Evolutionary conservation across 768 basidiomycete genomes (phyloP).

Genomic region (Suillus paluster): DNA sequence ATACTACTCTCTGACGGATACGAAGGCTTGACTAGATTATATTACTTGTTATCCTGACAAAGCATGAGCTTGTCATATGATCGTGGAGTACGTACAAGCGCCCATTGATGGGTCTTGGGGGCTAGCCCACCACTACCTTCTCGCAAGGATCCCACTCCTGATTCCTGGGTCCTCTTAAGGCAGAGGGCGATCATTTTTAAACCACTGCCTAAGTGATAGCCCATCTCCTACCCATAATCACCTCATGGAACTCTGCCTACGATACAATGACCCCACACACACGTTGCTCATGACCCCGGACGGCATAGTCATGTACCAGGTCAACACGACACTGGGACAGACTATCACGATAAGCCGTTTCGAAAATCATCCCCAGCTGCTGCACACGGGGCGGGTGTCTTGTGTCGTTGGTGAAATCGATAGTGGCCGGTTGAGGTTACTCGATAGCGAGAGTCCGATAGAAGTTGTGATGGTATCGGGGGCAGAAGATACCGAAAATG

Average conservation of each 20-base stretch:
- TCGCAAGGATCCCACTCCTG: background rate
- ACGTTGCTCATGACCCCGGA: conserved; percentile 40
- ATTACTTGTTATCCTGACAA: no score
- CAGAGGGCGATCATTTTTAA: background rate
- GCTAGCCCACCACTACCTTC: background rate
- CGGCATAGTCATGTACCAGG: conserved; percentile 38
- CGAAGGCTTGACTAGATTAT: background rate
- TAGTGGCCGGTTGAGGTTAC: conserved; percentile 31
- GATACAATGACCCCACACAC: conserved; percentile 42
- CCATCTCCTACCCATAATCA: background rate
- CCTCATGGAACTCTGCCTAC: conserved; percentile 11
- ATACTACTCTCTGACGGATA: background rate
- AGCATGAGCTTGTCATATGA: background rate
- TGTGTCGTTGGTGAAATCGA: conserved; percentile 39
- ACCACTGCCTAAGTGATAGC: background rate
- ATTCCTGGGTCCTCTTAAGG: background rate
- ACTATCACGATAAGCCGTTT: conserved; percentile 21
- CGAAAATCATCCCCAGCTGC: conserved; percentile 23
- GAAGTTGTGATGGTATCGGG: conserved; percentile 21
- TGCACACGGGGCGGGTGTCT: conserved; percentile 34
- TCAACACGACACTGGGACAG: conserved; percentile 29
- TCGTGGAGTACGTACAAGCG: background rate
- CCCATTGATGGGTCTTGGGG: conserved; percentile 1
- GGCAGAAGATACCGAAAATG: conserved; percentile 5
- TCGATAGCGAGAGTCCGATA: conserved; percentile 10